Evolutionary conservation across 495 filamentous ascomycete species (phyloP), one percentile per base, ranked within the genome.

Genomic region (Neurospora sp.): DNA sequence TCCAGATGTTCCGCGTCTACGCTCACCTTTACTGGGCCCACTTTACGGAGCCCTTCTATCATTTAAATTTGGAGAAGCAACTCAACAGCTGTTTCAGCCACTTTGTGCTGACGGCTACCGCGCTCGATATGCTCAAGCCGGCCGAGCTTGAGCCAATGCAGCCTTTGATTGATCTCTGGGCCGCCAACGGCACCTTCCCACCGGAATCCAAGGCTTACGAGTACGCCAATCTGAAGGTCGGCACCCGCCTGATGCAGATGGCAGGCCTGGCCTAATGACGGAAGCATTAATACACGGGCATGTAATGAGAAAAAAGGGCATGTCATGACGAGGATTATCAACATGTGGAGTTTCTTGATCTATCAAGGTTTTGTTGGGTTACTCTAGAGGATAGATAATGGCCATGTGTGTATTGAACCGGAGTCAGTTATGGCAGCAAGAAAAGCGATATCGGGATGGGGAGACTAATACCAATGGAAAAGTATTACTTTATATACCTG

Each of bases 1-100:
- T 94, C 75, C 94, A 98, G 83, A 98, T 98, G 91, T 96, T 97
- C 87, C 93, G 94, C 44, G 93, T 94, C 80, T 98, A 98, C 76
- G 91, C 93, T 41, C 94, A 98, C 82, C 86, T 95, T 38, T 95
- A 95, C 84, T 93, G 93, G 85, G 89, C 89, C 8, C 92, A 95
- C 83, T 95, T 91, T 84, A 78, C 90, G 71, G 90, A 93, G 69
- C 92, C 92, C 10, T 93, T 93, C 82, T 95, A 92, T 84, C 91
- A 95, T 76, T 87, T 94, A 71, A 92, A 90, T 82, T 88, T 91
- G 70, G 90, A 93, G 77, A 92, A 93, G 83, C 90, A 93, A 76
- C 87, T 98, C 70, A 98, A 98, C 86, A 96, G 93, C 80, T 96
- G 93, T 82, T 98, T 97, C 81, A 92, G 94, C 72, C 94, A 97